Evolutionary conservation across 257 asterid species (phyloP), one percentile per base, ranked within the genome.

Genomic region (Solanum virginianum): DNA sequence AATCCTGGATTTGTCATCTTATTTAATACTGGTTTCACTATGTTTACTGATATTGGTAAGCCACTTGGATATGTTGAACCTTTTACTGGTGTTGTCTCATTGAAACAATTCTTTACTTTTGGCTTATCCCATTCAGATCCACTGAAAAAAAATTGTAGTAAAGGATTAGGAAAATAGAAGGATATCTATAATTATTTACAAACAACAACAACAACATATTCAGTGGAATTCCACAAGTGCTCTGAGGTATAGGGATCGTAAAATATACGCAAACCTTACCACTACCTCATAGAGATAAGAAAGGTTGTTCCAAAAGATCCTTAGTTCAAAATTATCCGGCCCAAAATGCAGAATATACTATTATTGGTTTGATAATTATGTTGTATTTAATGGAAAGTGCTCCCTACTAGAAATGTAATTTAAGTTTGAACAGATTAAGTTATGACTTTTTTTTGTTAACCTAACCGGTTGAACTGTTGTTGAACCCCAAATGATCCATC

Each of bases 81-180:
- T 1, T 13, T 77, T 8, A 92, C 1, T 1, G 96, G 98, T 17
- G 81, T 84, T 26, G 91, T 90, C 56, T 93, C 93, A 6, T 60
- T 87, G 3, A 74, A 54, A 81, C 95, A 94, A 60, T 92, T 83
- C 11, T 20, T 91, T 47, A 72, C 88, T 63, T 80, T 80, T 5
- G 86, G 71, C 71, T 83, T 65, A n/a, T 89, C 85, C 97, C 97
- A 94, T 2, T 92, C 97, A 20, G 17, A 53, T 43, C 96, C 98
- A 49, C 97, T 93, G 85, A 8, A 80, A 80, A 81, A 75, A 60
- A 10, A 14, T 10, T 5, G 72, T 14, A 29, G 45, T 66, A 74
- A 32, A 60, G 22, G 8, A 16, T 69, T 69, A 69, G 55, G 80
- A 18, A 72, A 72, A 20, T 5, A 43, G 20, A 43, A 72, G 6